Base-by-base conservation (phyloP, 176 grass and related monocot genomes). In the Poa pratensis region DNA sequence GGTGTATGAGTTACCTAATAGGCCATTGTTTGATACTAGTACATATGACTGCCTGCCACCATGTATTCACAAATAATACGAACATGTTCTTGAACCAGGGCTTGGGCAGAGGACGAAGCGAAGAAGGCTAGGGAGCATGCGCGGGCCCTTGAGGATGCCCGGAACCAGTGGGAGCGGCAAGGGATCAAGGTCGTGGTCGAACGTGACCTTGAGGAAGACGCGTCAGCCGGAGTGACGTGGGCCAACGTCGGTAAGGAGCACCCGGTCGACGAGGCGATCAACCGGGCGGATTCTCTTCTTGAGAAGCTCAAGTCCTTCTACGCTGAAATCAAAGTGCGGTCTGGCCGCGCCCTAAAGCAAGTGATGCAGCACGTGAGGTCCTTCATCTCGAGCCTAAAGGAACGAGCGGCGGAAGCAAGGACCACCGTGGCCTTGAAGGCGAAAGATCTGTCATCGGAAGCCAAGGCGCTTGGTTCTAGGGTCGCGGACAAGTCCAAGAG, bases 51-150 rank as follows among this genome's bases (percentile, higher is more conserved):
- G 64, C 14, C 23, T 46, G 8, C 73, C 52, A 69, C 34, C 34
- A 17, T 54, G 14, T 82, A 73, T 86, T 85, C 9, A 73, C 34
- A 80, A 42, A 14, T 52, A 65, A 65, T 14, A 2, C 3, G 7
- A 34, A 35, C 13, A 24, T 76, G n/a, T 78, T 90, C 63, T 78
- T 90, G 57, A 59, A 85, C 87, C 81, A 98, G 96, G 89, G 51
- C 89, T 77, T 98, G 96, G 96, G 96, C 96, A 84, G 96, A 98
- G 63, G 96, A 98, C 46, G 96, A 98, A 76, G 96, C 96, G 20
- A 95, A 90, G 83, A 93, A 87, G 86, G 93, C 93, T 22, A 89
- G 93, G 86, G 96, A 95, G 85, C 89, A 98, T 13, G 93, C 89
- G 3, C 88, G 69, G 40, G 86, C 91, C 9, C 88, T 98, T 19